Evolutionary conservation across 2,329 filamentous ascomycete species (phyloP).

Genomic region (Aspergillus sp.): DNA sequence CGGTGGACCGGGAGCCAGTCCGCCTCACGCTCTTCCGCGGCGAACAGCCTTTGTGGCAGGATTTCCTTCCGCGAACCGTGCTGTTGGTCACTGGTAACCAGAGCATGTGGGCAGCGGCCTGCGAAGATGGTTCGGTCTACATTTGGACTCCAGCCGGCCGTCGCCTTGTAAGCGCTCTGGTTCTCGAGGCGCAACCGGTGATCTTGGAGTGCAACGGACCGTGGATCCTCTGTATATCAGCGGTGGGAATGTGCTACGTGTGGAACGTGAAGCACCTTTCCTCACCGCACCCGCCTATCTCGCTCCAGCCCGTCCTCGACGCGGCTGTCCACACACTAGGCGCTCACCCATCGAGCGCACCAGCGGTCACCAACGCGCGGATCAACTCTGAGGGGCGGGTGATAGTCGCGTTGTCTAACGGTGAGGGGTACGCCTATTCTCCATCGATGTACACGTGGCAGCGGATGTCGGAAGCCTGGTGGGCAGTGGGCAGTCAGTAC

Average conservation of each 20-base stretch:
- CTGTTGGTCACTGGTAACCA: conserved; percentile 89
- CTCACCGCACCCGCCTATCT: conserved; percentile 85
- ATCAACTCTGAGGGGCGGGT: conserved; percentile 85
- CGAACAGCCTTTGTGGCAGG: conserved; percentile 83
- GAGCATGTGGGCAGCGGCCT: conserved; percentile 87
- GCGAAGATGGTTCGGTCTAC: conserved; percentile 87
- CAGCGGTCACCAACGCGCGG: conserved; percentile 85
- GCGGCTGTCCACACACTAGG: conserved; percentile 77
- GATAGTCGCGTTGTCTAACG: conserved; percentile 87
- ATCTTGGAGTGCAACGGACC: conserved; percentile 86
- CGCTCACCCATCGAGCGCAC: conserved; percentile 72
- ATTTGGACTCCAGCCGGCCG: conserved; percentile 91
- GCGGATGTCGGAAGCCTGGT: conserved; percentile 94
- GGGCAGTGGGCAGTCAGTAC: conserved; percentile 96
- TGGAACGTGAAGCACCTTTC: conserved; percentile 86
- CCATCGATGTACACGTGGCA: conserved; percentile 88
- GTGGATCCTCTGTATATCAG: conserved; percentile 86
- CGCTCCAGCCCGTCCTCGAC: conserved; percentile 83
- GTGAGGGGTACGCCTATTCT: conserved; percentile 90
- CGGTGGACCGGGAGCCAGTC: conserved; percentile 72
- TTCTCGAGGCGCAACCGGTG: conserved; percentile 88
- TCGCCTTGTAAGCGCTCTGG: conserved; percentile 76
- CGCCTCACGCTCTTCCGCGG: conserved; percentile 78
- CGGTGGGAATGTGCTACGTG: conserved; percentile 84
- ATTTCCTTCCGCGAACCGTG: conserved; percentile 82